Conservation (phyloP, 257 asterid genomes). For the Solanum sejunctum region DNA sequence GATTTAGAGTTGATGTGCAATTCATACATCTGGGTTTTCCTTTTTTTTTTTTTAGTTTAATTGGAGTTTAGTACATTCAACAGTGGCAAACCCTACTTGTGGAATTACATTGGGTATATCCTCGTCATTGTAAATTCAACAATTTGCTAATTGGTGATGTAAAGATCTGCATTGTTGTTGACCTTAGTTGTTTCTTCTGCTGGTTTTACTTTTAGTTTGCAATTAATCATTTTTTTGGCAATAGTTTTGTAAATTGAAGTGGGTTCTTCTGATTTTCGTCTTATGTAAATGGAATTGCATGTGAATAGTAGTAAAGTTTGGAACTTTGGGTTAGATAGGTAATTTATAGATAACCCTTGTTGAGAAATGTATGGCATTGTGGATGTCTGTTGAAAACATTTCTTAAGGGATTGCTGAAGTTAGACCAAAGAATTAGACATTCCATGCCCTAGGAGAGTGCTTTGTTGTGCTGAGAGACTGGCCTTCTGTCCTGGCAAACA, state of each 20-base stretch:
- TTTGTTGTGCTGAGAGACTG: background rate
- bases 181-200: background rate
- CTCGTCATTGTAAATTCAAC: background rate
- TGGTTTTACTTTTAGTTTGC: too few species aligned
- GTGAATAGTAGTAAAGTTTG: background rate
- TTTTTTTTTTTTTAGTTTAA: background rate
- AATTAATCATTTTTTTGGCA: too few species aligned
- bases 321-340: background rate
- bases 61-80: background rate
- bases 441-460: background rate
- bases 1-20: background rate
- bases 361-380: background rate
- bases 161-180: conserved; percentile 20
- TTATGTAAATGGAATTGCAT: background rate
- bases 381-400: background rate
- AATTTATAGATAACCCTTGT: background rate
- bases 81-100: background rate
- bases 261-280: background rate
- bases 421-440: background rate
- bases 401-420: background rate
- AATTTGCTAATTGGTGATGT: conserved; percentile 1
- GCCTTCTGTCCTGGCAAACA: background rate
- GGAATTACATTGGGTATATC: background rate
- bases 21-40: background rate
- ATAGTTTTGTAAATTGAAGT: background rate